Base-by-base conservation (phyloP, 805 yeast genomes). In the Starmerella apis region DNA sequence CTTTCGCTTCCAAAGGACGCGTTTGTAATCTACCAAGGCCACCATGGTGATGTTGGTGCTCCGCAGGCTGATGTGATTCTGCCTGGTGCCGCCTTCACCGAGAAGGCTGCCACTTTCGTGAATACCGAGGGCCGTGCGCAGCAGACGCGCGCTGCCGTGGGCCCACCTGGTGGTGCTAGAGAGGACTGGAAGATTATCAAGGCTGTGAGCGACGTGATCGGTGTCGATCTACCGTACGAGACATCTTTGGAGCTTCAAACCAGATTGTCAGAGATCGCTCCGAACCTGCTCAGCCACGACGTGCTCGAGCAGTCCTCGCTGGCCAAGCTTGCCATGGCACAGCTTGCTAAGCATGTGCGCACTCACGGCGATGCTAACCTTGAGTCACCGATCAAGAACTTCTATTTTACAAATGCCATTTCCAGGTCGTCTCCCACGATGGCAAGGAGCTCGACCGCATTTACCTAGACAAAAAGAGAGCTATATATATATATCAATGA, bases 61-160 rank as follows among this genome's bases (percentile, higher is more conserved):
- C 80, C 90, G 8, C 76, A 78, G 59, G 95, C 95, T 41, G 94
- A 85, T 66, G 94, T 85, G 41, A 76, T 85, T 52, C 75, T 85
- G 58, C 95, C 95, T 42, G 88, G 88, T 43, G 75, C 88, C 31
- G 94, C 95, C 35, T 86, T 81, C 75, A 86, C 95, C 35, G 95
- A 85, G 67, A 86, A 85, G 68, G 71, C 79, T 24, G 87, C 84
- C 50, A 86, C 92, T 4, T 85, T 77, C 66, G 88, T 85, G 56
- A 85, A 85, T 70, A 86, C 94, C 33, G 95, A 86, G 70, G 95
- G 95, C 60, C 79, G 95, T 65, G 79, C 86, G 11, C 95, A 85
- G 71, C 67, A 74, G 51, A 82, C 94, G 2, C 76, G 90, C 56
- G 95, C 95, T 39, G 92, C 95, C 37, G 80, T 85, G 25, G 83